These are phyloP conservation scores for Cryptococcus sp. DNA, from an alignment of 1,284 basidiomycete genomes.

Conservation along the genomic window DNA sequence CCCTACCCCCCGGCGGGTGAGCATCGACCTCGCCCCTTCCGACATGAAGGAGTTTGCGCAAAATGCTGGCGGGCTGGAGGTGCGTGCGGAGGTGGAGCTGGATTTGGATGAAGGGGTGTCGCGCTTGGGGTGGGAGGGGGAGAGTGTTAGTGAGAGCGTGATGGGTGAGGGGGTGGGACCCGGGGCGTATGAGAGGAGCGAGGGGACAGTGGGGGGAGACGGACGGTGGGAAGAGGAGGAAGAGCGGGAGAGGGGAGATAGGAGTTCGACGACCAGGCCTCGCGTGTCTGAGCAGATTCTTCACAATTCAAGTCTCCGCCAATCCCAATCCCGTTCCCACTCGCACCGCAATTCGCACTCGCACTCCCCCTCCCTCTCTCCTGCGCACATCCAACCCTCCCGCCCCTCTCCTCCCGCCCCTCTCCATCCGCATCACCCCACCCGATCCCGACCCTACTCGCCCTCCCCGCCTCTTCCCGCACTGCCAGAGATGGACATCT, in stretches of 20 bases:
- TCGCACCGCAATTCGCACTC: background rate
- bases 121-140: slow-evolving; percentile 10
- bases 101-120: slow-evolving; percentile 34
- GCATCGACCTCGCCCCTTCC: slow-evolving; percentile 31
- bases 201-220: slow-evolving; percentile 8
- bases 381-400: background rate
- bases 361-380: background rate
- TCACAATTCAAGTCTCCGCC: background rate
- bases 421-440: slow-evolving; percentile 10
- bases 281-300: background rate
- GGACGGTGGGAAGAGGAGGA: slow-evolving; percentile 1
- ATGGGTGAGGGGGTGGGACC: background rate
- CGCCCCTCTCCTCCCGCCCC: background rate
- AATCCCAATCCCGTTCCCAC: background rate
- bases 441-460: background rate
- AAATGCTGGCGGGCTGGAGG: slow-evolving; percentile 24
- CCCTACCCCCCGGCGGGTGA: slow-evolving; percentile 21
- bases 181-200: background rate
- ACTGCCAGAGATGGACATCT: slow-evolving; percentile 26
- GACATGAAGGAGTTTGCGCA: slow-evolving; percentile 30
- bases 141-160: slow-evolving; percentile 8
- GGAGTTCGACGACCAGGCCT: slow-evolving; percentile 1
- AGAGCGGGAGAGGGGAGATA: slow-evolving; percentile 3
- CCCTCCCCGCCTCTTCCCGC: slow-evolving; percentile 24
- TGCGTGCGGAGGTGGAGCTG: slow-evolving; percentile 30